Percentiles rank a stretch among this genome's conserved stretches.
Evolutionary conservation across 2,329 filamentous ascomycete genomes (phyloP).

Genomic region (Monilinia fructigena): DNA sequence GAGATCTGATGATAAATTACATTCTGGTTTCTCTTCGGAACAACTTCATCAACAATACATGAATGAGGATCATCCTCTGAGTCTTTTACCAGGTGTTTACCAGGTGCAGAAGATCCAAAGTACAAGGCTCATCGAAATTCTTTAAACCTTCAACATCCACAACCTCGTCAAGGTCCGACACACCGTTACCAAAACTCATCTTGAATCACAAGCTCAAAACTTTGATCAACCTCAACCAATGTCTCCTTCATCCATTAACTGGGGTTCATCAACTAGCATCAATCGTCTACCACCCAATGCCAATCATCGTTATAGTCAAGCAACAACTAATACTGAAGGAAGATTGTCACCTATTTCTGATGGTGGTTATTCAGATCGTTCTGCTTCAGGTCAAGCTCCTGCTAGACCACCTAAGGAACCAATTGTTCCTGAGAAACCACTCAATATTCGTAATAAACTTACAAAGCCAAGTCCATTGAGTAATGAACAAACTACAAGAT

Average conservation of each 20-base stretch:
- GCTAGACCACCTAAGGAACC: conserved; percentile 64
- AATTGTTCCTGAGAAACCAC: conserved; percentile 47
- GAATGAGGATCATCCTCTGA: conserved; percentile 33
- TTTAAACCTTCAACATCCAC: conserved; percentile 75
- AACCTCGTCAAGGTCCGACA: conserved; percentile 71
- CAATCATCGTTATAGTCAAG: conserved; percentile 49
- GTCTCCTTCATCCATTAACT: conserved; percentile 61
- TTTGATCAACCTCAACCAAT: conserved; percentile 56
- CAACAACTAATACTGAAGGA: conserved; percentile 35
- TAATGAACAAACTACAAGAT: conserved; percentile 49
- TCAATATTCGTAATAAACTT: conserved; percentile 50
- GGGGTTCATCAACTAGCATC: conserved; percentile 61
- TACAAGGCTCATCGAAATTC: conserved; percentile 82
- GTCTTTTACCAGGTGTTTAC: conserved; percentile 30
- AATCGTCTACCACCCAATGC: conserved; percentile 51
- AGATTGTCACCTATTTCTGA: conserved; percentile 39
- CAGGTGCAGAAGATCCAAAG: conserved; percentile 63
- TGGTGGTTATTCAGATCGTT: conserved; percentile 35
- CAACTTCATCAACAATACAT: conserved; percentile 41
- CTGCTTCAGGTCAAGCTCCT: conserved; percentile 46
- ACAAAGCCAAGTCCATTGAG: conserved; percentile 56
- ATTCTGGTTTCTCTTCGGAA: conserved; percentile 55
- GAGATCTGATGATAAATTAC: conserved; percentile 55
- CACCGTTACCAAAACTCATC: conserved; percentile 68
- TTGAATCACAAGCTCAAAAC: conserved; percentile 70